phyloP scores from a whole-genome alignment of 2,329 filamentous ascomycete genomes.

The Xylogone sp. region DNA sequence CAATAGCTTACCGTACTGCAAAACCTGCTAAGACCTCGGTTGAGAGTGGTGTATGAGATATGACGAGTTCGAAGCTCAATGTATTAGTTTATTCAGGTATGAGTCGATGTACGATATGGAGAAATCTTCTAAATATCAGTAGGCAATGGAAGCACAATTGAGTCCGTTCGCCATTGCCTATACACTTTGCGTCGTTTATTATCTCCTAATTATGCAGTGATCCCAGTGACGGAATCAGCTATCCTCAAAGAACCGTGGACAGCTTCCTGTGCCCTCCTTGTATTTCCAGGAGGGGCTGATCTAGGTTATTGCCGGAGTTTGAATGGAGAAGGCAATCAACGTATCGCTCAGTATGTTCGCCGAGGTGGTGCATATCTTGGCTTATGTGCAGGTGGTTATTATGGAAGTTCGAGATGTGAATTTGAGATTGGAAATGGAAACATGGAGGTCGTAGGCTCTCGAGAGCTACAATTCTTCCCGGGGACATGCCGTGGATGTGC shows the following conservation, averaged over 20 bases:
- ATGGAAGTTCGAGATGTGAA: conserved; percentile 76
- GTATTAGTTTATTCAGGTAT: conserved; percentile 89
- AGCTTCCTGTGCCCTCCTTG: conserved; percentile 79
- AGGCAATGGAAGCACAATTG: conserved; percentile 82
- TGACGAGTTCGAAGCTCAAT: conserved; percentile 72
- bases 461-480: conserved; percentile 86
- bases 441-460: conserved; percentile 79
- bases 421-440: conserved; percentile 82
- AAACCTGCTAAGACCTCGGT: conserved; percentile 15
- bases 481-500: conserved; percentile 82
- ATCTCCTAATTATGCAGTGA: conserved; percentile 88
- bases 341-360: conserved; percentile 81
- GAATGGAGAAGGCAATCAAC: conserved; percentile 82
- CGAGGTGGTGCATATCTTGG: conserved; percentile 83
- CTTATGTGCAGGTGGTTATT: conserved; percentile 94
- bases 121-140: conserved; percentile 1
- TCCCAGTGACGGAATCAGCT: conserved; percentile 72
- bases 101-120: conserved; percentile 9
- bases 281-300: conserved; percentile 93
- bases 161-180: conserved; percentile 86
- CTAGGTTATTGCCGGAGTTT: conserved; percentile 83
- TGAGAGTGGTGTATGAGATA: conserved; percentile 31
- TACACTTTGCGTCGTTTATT: conserved; percentile 83
- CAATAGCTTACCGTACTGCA: too few species aligned
- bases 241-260: conserved; percentile 91